Conservation (phyloP, 2,329 filamentous ascomycete species). For the Epichloe hybrida region DNA sequence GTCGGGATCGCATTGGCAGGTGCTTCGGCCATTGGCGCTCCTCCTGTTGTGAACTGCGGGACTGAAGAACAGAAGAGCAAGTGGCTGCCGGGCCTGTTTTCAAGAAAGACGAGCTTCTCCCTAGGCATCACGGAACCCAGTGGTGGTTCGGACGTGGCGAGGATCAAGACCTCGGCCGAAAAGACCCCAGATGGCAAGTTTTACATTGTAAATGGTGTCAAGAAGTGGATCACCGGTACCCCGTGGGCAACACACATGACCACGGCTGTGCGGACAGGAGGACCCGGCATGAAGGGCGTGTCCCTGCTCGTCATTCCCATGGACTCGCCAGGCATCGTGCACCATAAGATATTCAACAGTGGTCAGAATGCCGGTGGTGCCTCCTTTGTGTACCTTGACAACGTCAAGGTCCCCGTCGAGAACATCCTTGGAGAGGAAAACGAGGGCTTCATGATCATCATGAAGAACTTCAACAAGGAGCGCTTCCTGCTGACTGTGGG, state of each 20-base stretch:
- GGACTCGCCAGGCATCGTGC: constrained; percentile 31
- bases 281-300: constrained; percentile 36
- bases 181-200: constrained; percentile 27
- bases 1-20: constrained; percentile 45
- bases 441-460: constrained; percentile 42
- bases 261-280: constrained; percentile 47
- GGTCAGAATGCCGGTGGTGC: constrained; percentile 53
- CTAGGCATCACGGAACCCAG: constrained; percentile 50
- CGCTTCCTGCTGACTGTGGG: constrained; percentile 43
- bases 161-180: constrained; percentile 45
- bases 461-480: constrained; percentile 45
- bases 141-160: constrained; percentile 51
- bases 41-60: constrained; percentile 50
- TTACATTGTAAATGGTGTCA: constrained; percentile 51
- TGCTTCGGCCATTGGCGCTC: constrained; percentile 47
- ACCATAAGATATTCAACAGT: constrained; percentile 45
- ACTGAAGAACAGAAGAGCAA: constrained; percentile 31
- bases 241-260: constrained; percentile 48
- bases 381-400: constrained; percentile 41
- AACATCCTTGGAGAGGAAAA: constrained; percentile 35
- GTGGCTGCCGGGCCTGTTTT: constrained; percentile 46
- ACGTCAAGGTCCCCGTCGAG: constrained; percentile 36
- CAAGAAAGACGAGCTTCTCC: constrained; percentile 46
- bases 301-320: constrained; percentile 45
- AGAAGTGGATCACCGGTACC: constrained; percentile 56